Evolutionary conservation across 2,329 filamentous ascomycete genomes (phyloP).

Genomic region (Arachnomyces sp.): DNA sequence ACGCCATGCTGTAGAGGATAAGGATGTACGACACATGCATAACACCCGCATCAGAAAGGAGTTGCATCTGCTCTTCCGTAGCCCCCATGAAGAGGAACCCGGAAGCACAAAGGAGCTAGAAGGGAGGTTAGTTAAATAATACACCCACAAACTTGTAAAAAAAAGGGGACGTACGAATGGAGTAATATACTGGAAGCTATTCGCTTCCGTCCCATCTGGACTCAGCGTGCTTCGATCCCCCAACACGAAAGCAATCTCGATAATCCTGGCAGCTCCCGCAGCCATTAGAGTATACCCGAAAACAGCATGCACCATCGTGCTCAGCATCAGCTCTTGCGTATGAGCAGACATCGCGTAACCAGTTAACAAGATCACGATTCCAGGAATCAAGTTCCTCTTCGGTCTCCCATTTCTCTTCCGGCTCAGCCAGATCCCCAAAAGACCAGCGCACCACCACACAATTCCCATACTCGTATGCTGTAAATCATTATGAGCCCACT

Average conservation of each 20-base stretch:
- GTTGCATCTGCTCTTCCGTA: constrained; percentile 88
- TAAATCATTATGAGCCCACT: constrained; percentile 88
- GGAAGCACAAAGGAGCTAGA: constrained; percentile 76
- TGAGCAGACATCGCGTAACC: constrained; percentile 95
- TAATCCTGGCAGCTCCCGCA: constrained; percentile 72
- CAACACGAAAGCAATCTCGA: constrained; percentile 86
- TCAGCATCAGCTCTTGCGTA: constrained; percentile 74
- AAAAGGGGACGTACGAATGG: constrained; percentile 54
- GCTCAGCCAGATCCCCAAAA: constrained; percentile 89
- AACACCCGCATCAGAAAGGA: constrained; percentile 66
- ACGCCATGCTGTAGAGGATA: constrained; percentile 83
- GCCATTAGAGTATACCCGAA: constrained; percentile 97
- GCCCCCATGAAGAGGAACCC: constrained; percentile 97
- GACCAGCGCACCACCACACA: constrained; percentile 92
- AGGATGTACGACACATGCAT: constrained; percentile 89
- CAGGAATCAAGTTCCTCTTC: constrained; percentile 87
- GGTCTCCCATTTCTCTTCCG: constrained; percentile 73
- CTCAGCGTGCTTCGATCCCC: constrained; percentile 60
- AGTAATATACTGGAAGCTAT: constrained; percentile 65
- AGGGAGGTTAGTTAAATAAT: constrained; percentile 18
- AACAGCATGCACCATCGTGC: constrained; percentile 76
- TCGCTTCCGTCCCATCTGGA: constrained; percentile 61
- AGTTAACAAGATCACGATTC: constrained; percentile 81
- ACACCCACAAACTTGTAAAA: constrained; percentile 6
- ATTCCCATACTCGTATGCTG: constrained; percentile 99